Evolutionary conservation across 768 basidiomycete genomes (phyloP), one percentile per base, ranked within the genome.

Genomic region (Coprinellus micaceus): DNA sequence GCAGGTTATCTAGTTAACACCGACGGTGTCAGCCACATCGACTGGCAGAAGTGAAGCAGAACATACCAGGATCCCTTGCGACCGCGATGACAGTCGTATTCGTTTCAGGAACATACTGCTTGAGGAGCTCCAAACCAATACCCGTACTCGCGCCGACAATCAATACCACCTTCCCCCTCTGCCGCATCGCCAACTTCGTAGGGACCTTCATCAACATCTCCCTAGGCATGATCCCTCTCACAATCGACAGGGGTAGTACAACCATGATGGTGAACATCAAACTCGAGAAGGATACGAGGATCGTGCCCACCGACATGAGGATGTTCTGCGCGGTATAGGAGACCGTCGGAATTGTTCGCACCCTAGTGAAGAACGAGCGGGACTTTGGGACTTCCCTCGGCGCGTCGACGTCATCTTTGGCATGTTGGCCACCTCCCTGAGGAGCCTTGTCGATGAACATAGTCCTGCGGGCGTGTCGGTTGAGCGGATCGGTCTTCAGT

Each of bases 1-100:
- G 47, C 25, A 65, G 49, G 3, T 36, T 47, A 21, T 67, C 64
- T 33, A 33, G n/a, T n/a, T n/a, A n/a, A n/a, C n/a, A n/a, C n/a
- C n/a, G n/a, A n/a, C n/a, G n/a, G n/a, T n/a, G n/a, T n/a, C n/a
- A n/a, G n/a, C n/a, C n/a, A n/a, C n/a, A n/a, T n/a, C n/a, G n/a
- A 43, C 17, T 40, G 15, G 7, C 13, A 28, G 53, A 53, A 39
- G 17, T 30, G 7, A 26, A 26, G n/a, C 33, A 7, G 29, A 17
- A 63, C 63, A 9, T 44, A 67, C 69, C 69, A 22, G 65, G 61
- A 25, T 63, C 56, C 33, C 60, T 60, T 3, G 67, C 65, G 1
- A 64, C 66, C 9, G 66, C 69, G 21, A 71, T 64, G 33, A 71
- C 60, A 24, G 65, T 63, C 0, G 65, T 67, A 21, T 64, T 60